Evolutionary conservation across 495 filamentous ascomycete species (phyloP).

Genomic region (Aspergillus ellipticus): DNA sequence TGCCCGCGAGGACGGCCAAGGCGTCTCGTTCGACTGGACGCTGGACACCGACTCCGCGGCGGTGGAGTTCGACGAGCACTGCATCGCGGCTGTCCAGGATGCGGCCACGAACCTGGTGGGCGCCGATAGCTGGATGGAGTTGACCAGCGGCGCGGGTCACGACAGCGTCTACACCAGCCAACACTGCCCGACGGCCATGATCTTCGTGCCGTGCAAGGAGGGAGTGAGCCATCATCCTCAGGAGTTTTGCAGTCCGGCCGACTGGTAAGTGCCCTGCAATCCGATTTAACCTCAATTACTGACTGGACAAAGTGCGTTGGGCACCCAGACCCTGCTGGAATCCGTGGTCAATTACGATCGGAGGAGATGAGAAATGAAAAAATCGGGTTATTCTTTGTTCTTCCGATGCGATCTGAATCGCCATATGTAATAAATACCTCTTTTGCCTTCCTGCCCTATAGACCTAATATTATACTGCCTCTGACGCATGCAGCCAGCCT

Average conservation of each 20-base stretch:
- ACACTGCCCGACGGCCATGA: constrained; percentile 57
- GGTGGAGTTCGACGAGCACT: constrained; percentile 59
- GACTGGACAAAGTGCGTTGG: constrained; percentile 26
- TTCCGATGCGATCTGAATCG: too few relatives aligned
- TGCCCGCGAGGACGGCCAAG: constrained; percentile 44
- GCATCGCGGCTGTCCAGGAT: constrained; percentile 54
- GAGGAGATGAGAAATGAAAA: not conserved
- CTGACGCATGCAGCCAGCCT: too few relatives aligned
- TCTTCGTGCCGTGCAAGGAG: constrained; percentile 59
- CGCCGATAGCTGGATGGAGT: constrained; percentile 33
- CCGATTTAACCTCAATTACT: too few relatives aligned
- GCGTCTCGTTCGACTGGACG: constrained; percentile 46
- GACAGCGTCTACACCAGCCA: constrained; percentile 57
- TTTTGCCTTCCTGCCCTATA: too few relatives aligned
- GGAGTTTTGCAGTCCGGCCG: constrained; percentile 53
- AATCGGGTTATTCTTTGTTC: too few relatives aligned
- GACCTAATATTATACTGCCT: too few relatives aligned
- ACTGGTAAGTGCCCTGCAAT: constrained; percentile 47
- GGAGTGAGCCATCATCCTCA: constrained; percentile 61
- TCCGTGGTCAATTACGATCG: constrained; percentile 34
- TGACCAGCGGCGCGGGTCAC: constrained; percentile 55
- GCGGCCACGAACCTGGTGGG: constrained; percentile 50
- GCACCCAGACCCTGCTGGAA: constrained; percentile 34
- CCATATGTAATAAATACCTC: too few relatives aligned
- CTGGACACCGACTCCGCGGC: constrained; percentile 59